Evolutionary conservation across 495 filamentous ascomycete genomes (phyloP), one percentile per base, ranked within the genome.

Genomic region (Aspergillus steynii): DNA sequence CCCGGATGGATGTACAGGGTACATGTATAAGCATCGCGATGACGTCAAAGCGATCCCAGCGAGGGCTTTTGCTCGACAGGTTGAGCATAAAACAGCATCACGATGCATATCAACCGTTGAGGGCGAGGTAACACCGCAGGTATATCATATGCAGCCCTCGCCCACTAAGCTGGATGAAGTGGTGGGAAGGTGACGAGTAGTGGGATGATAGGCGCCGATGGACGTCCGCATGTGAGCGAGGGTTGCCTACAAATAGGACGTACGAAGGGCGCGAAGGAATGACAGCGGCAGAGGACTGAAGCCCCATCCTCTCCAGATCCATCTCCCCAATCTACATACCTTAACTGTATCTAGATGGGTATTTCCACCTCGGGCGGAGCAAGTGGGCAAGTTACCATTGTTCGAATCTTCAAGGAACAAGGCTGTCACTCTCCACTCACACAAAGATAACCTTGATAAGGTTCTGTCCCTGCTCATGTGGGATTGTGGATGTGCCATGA

Each of bases 401-500:
- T 65, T 64, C 63, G 37, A 42, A 53, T 61, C 45, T 61, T 65
- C 46, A 53, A 61, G 58, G 58, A 58, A 52, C 57, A 59, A 50
- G 59, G 37, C 55, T 58, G 52, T 53, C 65, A 62, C 65, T 68
- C 66, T 68, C 66, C 66, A 68, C 66, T 63, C 50, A 34, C 55
- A 52, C 59, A 49, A 58, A 50, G 61, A 66, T 65, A 68, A 63
- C 62, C 57, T 58, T 65, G 63, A 68, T 68, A 68, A 68, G 66
- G 66, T 65, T 68, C 62, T 65, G 53, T 61, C 58, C 62, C 58
- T 62, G 58, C 51, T 62, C 53, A 61, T 65, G 66, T 68, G 66
- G 66, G 61, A 68, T 63, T 65, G 66, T 68, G 66, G 66, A 68
- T 65, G 67, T 65, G 64, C 67, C 63, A 69, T 63, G 64, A 69